Evolutionary conservation across 108 stramenopile species (phyloP).

Genomic region (Cyclotella kingstonii): DNA sequence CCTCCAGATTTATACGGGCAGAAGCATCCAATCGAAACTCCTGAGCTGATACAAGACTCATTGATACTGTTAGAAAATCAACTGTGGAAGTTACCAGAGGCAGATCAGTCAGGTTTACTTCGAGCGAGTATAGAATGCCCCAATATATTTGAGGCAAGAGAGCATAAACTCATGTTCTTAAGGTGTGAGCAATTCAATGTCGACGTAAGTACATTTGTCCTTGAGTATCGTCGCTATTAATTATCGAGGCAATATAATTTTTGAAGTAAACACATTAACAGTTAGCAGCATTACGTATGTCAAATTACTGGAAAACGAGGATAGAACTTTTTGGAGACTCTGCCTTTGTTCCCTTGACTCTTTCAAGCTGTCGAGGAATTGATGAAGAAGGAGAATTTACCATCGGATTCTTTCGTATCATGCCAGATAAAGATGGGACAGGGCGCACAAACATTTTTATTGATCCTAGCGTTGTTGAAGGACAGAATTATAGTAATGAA

Average conservation of each 20-base stretch:
- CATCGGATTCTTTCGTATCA: constrained; percentile 15
- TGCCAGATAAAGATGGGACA: constrained; percentile 30
- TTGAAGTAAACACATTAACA: neutral
- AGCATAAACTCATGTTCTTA: constrained; percentile 20
- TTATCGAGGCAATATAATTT: neutral
- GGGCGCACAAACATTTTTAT: constrained; percentile 48
- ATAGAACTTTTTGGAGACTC: constrained; percentile 15
- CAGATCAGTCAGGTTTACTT: neutral
- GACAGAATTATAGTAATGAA: constrained; percentile 34
- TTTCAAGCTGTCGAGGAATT: neutral
- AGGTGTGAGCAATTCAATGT: constrained; percentile 38
- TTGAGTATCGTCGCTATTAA: neutral
- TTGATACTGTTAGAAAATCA: constrained; percentile 13
- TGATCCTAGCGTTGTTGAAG: constrained; percentile 50
- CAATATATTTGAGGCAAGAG: constrained; percentile 5
- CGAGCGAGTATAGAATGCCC: constrained; percentile 16
- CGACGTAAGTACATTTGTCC: constrained; percentile 13
- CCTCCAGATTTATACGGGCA: constrained; percentile 29
- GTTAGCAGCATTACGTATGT: constrained; percentile 14
- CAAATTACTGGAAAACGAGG: constrained; percentile 27
- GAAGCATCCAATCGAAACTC: constrained; percentile 18
- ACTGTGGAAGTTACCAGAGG: constrained; percentile 15
- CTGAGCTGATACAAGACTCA: constrained; percentile 12
- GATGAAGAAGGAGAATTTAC: constrained; percentile 14
- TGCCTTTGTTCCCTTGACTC: constrained; percentile 17